Evolutionary conservation across 768 basidiomycete genomes (phyloP).

Genomic region (Auricularia sp.): DNA sequence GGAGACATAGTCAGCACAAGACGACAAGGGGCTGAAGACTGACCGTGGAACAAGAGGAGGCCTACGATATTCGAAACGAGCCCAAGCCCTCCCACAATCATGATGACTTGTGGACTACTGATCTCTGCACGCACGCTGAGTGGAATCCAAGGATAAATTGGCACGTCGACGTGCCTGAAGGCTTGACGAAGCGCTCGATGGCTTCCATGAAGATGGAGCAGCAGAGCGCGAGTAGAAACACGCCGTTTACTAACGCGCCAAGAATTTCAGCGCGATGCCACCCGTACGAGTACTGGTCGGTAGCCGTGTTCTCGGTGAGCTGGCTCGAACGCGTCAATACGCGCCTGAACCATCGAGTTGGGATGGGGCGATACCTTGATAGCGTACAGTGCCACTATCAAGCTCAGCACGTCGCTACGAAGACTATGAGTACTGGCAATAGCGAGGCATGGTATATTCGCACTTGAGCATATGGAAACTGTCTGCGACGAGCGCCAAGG

Average conservation of each 20-base stretch:
- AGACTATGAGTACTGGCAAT: conserved; percentile 8
- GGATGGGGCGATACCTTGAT: conserved; percentile 46
- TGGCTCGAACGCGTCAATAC: conserved; percentile 20
- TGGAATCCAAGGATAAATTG: conserved; percentile 3
- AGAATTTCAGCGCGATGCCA: conserved; percentile 98
- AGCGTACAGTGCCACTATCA: conserved; percentile 91
- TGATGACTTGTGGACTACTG: conserved; percentile 76
- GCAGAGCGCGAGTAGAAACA: conserved; percentile 92
- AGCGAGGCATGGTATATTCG: conserved; percentile 16
- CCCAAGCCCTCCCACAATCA: conserved; percentile 83
- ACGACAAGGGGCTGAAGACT: conserved; percentile 14
- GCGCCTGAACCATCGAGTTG: conserved; percentile 4
- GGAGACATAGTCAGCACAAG: background rate
- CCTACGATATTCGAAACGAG: conserved; percentile 88
- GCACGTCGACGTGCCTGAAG: conserved; percentile 45
- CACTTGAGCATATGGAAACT: conserved; percentile 99
- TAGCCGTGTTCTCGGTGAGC: conserved; percentile 51
- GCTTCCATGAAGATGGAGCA: conserved; percentile 94
- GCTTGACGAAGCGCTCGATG: conserved; percentile 77
- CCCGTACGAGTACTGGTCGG: conserved; percentile 85
- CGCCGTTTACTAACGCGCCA: conserved; percentile 90
- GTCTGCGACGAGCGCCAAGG: conserved; percentile 90
- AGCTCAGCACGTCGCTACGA: conserved; percentile 87
- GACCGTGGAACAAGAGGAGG: conserved; percentile 90
- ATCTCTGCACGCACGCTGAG: conserved; percentile 48